Percentiles rank a stretch among this genome's conserved stretches.
Evolutionary conservation across 2,329 filamentous ascomycete species (phyloP).

Genomic region (Didymella exigua): DNA sequence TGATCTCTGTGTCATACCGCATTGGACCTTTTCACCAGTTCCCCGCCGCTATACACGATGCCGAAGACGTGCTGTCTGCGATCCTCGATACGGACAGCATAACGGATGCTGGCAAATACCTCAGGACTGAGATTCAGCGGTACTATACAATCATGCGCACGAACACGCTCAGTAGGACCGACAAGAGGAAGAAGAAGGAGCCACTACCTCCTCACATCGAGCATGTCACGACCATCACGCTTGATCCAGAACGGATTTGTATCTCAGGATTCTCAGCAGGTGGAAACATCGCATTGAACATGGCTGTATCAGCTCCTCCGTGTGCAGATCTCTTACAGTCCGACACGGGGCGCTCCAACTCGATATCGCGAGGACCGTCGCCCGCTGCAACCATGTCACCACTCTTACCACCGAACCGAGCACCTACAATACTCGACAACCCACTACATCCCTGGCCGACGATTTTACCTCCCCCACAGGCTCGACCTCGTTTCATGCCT

Average conservation of each 20-base stretch:
- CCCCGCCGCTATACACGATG: slow-evolving; percentile 55
- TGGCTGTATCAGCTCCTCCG: slow-evolving; percentile 46
- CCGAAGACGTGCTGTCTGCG: slow-evolving; percentile 53
- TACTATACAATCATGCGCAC: slow-evolving; percentile 38
- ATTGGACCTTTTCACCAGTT: slow-evolving; percentile 56
- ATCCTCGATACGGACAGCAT: slow-evolving; percentile 47
- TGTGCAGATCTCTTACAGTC: slow-evolving; percentile 31
- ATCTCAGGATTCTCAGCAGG: slow-evolving; percentile 55
- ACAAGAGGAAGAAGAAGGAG: slow-evolving; percentile 24
- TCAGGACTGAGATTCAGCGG: slow-evolving; percentile 44
- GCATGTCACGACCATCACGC: slow-evolving; percentile 32
- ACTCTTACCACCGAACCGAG: slow-evolving; percentile 35
- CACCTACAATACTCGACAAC: slow-evolving; percentile 40
- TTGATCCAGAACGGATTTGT: slow-evolving; percentile 49
- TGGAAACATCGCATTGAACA: slow-evolving; percentile 56
- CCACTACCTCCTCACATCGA: slow-evolving; percentile 21
- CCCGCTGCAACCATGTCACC: slow-evolving; percentile 32
- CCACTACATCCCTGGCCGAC: slow-evolving; percentile 45
- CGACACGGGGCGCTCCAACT: background rate
- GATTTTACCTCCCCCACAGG: slow-evolving; percentile 43
- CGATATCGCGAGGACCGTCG: slow-evolving; percentile 17
- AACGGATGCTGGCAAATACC: slow-evolving; percentile 40
- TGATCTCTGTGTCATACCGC: slow-evolving; percentile 56
- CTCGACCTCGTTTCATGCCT: slow-evolving; percentile 45
- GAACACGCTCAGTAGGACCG: slow-evolving; percentile 18